Percentiles rank a stretch among this genome's conserved stretches.
phyloP scores from a whole-genome alignment of 208 protist species.

The Eutreptiella sp. region DNA sequence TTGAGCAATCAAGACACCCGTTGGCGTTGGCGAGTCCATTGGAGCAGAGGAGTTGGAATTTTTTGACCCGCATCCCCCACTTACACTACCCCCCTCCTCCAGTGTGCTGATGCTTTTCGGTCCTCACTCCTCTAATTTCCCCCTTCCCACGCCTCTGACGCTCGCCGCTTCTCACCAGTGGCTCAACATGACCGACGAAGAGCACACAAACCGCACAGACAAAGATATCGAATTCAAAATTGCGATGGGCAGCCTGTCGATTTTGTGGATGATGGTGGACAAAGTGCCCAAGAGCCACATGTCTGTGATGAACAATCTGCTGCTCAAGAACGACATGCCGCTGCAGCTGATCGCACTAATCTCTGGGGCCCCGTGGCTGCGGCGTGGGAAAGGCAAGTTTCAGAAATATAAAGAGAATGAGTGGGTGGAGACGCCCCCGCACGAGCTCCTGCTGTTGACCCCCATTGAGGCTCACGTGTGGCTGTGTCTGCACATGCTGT shows the following conservation, averaged over 20 bases:
- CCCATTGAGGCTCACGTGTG: constrained; percentile 71
- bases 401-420: constrained; percentile 62
- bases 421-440: constrained; percentile 46
- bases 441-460: constrained; percentile 63
- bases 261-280: constrained; percentile 79
- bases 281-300: constrained; percentile 59
- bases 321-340: constrained; percentile 67
- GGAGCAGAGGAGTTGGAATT: no score
- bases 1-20: no score
- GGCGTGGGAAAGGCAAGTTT: constrained; percentile 36
- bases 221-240: constrained; percentile 43
- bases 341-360: constrained; percentile 65
- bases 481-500: constrained; percentile 76
- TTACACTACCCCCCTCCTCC: no score
- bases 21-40: no score
- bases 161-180: no score
- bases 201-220: constrained; percentile 40
- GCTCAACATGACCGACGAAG: neutral
- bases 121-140: no score
- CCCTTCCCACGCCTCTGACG: no score
- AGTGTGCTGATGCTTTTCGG: no score
- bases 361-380: constrained; percentile 66
- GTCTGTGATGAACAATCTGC: constrained; percentile 49
- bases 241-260: constrained; percentile 64
- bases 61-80: no score